Base-by-base conservation (phyloP, 768 basidiomycete species). In the Hypholoma fasciculare region DNA sequence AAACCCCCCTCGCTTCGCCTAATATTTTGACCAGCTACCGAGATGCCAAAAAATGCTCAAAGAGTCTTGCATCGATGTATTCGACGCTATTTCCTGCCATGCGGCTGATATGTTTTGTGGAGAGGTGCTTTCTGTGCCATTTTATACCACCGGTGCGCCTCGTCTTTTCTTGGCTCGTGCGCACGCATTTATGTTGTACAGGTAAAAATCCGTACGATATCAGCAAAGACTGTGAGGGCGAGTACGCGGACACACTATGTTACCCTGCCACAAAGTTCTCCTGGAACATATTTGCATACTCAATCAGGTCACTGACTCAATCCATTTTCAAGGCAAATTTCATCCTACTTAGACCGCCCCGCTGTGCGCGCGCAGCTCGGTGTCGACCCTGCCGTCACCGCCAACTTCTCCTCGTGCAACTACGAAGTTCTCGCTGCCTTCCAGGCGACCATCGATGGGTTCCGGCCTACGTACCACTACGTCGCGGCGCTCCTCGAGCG, bases 401-500 rank as follows among this genome's bases (percentile, higher is more conserved):
- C 65, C 44, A 72, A 78, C 63, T 74, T 76, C 62, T 60, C 74
- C 42, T 63, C 74, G 34, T 75, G 74, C 65, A 68, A 66, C 9
- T 12, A 44, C 49, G 57, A 66, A 4, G 85, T 94, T 44, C 69
- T 69, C 0, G 1, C 4, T 4, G 82, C 78, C 0, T 94, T 94
- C 67, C 6, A 19, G n/a, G 47, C 40, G 0, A 62, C 76, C 9
- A 67, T 80, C 42, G 89, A 89, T 64, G 52, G 57, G 17, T 61
- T 63, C 40, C 76, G 75, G 26, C 75, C 78, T 37, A 76, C 83
- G 36, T 71, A 82, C 63, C 67, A 82, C 71, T 84, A 89, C 70
- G 77, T 90, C 60, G 78, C 82, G 2, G 82, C 79, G 0, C 79
- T 93, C 44, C 82, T 93, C n/a, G 90, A 93, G 57, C 82, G 88